These are phyloP conservation scores for Nakazawaea peltata DNA, from an alignment of 805 yeast species.

Conservation along the genomic window DNA sequence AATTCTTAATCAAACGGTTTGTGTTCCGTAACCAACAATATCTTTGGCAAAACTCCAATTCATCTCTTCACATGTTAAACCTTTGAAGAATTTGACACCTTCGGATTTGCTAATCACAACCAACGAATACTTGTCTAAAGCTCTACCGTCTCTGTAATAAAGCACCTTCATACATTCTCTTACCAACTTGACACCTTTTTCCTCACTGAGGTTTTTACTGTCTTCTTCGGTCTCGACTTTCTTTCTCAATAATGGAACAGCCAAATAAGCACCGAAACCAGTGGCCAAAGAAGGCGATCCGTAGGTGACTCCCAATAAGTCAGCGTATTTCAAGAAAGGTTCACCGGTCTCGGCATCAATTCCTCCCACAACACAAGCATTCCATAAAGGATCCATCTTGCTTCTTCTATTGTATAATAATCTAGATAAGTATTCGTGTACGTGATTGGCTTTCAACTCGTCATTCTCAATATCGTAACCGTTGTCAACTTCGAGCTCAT, in stretches of 20 bases:
- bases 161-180: constrained; percentile 88
- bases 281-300: constrained; percentile 86
- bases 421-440: constrained; percentile 80
- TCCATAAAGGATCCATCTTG: constrained; percentile 96
- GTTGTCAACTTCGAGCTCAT: constrained; percentile 72
- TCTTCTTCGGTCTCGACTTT: constrained; percentile 75
- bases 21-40: constrained; percentile 86
- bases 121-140: constrained; percentile 76
- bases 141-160: constrained; percentile 94
- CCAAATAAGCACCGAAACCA: constrained; percentile 94
- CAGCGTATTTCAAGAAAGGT: constrained; percentile 80
- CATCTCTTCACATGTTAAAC: constrained; percentile 63
- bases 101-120: constrained; percentile 64
- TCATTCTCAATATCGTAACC: constrained; percentile 66
- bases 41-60: constrained; percentile 87
- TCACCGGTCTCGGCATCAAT: constrained; percentile 51
- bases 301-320: constrained; percentile 86
- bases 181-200: constrained; percentile 69
- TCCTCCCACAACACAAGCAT: constrained; percentile 88
- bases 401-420: constrained; percentile 83
- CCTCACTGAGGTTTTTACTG: constrained; percentile 57
- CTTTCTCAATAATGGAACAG: constrained; percentile 84
- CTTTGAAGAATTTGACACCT: constrained; percentile 49
- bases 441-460: constrained; percentile 70
- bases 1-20: constrained; percentile 39